Percentiles rank a stretch among this genome's conserved stretches.
These are phyloP conservation scores for Pouteria campechiana DNA, from an alignment of 179 eudicot genomes.

Conservation along the genomic window DNA sequence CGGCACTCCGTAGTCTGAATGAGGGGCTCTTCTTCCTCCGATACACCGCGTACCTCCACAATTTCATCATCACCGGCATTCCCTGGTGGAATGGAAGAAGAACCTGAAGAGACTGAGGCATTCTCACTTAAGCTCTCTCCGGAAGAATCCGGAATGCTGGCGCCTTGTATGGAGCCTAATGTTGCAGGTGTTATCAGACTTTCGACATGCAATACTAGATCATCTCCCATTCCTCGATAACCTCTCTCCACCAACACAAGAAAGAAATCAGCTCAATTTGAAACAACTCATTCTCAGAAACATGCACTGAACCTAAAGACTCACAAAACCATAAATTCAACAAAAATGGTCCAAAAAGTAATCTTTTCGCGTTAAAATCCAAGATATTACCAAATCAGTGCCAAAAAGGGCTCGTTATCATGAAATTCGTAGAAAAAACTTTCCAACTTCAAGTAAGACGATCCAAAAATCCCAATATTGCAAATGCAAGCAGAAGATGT, in stretches of 20 bases:
- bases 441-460: no score
- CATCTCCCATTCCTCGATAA: constrained; percentile 38
- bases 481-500: no score
- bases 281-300: background rate
- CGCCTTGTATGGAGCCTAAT: constrained; percentile 20
- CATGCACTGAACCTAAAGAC: background rate
- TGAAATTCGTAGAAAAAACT: no score
- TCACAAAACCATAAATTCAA: background rate
- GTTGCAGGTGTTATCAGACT: constrained; percentile 24
- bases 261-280: constrained; percentile 1
- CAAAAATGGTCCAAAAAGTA: background rate
- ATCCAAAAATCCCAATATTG: no score
- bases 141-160: constrained; percentile 21
- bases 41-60: constrained; percentile 15
- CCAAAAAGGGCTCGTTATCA: background rate
- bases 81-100: constrained; percentile 21
- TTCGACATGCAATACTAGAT: constrained; percentile 54
- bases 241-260: constrained; percentile 7
- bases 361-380: background rate
- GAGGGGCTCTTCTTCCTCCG: constrained; percentile 58
- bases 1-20: constrained; percentile 66
- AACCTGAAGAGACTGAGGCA: no score
- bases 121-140: no score
- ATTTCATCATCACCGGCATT: constrained; percentile 18
- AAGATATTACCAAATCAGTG: background rate